These are phyloP conservation scores for Chlorella sp. DNA, from an alignment of 139 green algal species.

Conservation along the genomic window DNA sequence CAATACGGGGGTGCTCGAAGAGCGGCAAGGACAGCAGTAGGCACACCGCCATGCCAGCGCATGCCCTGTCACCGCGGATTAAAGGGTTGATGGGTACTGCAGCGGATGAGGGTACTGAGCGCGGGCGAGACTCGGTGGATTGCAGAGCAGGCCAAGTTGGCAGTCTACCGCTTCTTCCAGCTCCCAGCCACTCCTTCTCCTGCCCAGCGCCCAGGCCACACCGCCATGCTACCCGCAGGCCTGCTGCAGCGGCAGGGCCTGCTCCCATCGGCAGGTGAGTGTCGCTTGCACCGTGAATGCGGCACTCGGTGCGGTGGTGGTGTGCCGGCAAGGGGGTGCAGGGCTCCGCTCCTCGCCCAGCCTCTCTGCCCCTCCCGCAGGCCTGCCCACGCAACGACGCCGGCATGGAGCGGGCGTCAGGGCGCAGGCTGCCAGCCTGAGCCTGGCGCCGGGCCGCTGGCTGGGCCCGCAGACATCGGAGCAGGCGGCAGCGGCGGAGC, in stretches of 20 bases:
- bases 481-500: neutral
- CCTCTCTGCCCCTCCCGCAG: neutral
- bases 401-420: neutral
- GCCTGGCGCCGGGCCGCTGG: constrained; percentile 30
- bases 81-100: too few relatives aligned
- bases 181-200: neutral
- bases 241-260: neutral
- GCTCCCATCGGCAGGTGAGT: neutral
- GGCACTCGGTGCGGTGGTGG: neutral
- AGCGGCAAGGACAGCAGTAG: too few relatives aligned
- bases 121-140: too few relatives aligned
- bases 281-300: neutral
- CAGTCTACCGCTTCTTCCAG: neutral
- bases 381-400: neutral
- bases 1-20: too few relatives aligned
- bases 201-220: neutral
- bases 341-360: neutral
- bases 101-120: too few relatives aligned
- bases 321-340: neutral
- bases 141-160: neutral
- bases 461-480: constrained; percentile 15
- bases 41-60: too few relatives aligned
- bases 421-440: constrained; percentile 24
- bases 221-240: neutral
- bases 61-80: too few relatives aligned